Conservation (phyloP, 2,329 filamentous ascomycete genomes). For the Exophiala viscosa region DNA sequence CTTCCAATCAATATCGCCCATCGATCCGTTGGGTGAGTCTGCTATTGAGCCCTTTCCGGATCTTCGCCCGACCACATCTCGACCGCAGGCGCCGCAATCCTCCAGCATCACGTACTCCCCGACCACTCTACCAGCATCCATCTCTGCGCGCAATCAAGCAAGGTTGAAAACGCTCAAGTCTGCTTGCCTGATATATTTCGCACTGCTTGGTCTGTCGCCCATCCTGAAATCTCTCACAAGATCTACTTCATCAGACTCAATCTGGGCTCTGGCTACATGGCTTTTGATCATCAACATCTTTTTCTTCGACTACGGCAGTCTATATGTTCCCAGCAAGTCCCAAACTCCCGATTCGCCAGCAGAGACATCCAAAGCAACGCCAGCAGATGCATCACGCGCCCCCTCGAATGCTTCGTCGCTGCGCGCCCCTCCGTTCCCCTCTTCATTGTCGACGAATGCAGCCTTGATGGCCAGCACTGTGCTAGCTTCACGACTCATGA, state of each 20-base stretch:
- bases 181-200: slow-evolving; percentile 86
- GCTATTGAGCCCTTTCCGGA: slow-evolving; percentile 32
- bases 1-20: slow-evolving; percentile 44
- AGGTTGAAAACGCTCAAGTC: slow-evolving; percentile 83
- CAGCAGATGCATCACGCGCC: slow-evolving; percentile 6
- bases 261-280: slow-evolving; percentile 96
- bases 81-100: slow-evolving; percentile 13
- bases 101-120: slow-evolving; percentile 32
- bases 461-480: slow-evolving; percentile 96
- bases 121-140: slow-evolving; percentile 34
- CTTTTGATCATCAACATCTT: slow-evolving; percentile 93
- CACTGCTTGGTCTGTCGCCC: slow-evolving; percentile 83
- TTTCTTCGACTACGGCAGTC: slow-evolving; percentile 90
- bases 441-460: slow-evolving; percentile 82
- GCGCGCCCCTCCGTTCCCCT: slow-evolving; percentile 47
- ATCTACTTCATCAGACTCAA: slow-evolving; percentile 88
- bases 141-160: slow-evolving; percentile 57
- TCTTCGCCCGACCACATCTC: slow-evolving; percentile 33
- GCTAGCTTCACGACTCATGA: slow-evolving; percentile 80
- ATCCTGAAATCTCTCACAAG: slow-evolving; percentile 95
- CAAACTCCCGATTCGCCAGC: slow-evolving; percentile 3
- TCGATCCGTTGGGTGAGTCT: slow-evolving; percentile 24
- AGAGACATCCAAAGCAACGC: slow-evolving; percentile 6
- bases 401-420: slow-evolving; percentile 8
- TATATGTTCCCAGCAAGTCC: slow-evolving; percentile 16